A percentile compares a stretch with the other conserved stretches of the same genome.
phyloP scores from a whole-genome alignment of 2,329 filamentous ascomycete genomes.

The Trichoderma lentiforme region DNA sequence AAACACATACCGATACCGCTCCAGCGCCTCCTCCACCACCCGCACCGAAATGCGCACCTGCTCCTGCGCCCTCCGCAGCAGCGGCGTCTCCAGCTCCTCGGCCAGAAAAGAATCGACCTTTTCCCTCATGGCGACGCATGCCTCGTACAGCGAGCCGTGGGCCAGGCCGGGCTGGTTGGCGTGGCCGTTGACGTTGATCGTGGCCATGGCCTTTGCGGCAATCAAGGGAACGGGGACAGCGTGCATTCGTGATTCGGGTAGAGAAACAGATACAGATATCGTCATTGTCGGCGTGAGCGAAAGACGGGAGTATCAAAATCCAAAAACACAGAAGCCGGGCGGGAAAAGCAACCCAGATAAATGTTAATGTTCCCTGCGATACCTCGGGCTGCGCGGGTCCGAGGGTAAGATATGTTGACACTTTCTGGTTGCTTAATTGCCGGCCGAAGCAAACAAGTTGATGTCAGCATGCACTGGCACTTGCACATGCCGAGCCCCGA shows the following conservation, averaged over 20 bases:
- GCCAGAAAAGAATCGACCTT: slow-evolving; percentile 16
- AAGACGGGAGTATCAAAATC: neutral
- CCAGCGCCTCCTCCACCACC: slow-evolving; percentile 72
- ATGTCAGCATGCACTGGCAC: neutral
- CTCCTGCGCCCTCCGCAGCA: slow-evolving; percentile 63
- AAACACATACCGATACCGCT: slow-evolving; percentile 64
- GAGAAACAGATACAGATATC: neutral
- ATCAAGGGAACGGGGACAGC: neutral
- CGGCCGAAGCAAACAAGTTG: neutral
- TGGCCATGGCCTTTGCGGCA: neutral
- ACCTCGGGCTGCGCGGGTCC: neutral
- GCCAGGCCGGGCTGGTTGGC: neutral
- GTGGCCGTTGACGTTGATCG: neutral
- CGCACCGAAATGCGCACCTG: slow-evolving; percentile 70
- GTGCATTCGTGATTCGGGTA: slow-evolving; percentile 3
- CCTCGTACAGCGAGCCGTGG: slow-evolving; percentile 9
- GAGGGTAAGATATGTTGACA: neutral
- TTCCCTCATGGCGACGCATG: slow-evolving; percentile 10
- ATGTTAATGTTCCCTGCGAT: neutral
- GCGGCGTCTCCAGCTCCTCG: slow-evolving; percentile 18
- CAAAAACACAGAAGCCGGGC: neutral
- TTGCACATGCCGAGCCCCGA: neutral
- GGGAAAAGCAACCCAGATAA: neutral
- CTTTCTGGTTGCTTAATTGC: neutral
- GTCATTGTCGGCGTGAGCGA: neutral